Evolutionary conservation across 2,329 filamentous ascomycete species (phyloP).

Genomic region (Penicillium hordei): DNA sequence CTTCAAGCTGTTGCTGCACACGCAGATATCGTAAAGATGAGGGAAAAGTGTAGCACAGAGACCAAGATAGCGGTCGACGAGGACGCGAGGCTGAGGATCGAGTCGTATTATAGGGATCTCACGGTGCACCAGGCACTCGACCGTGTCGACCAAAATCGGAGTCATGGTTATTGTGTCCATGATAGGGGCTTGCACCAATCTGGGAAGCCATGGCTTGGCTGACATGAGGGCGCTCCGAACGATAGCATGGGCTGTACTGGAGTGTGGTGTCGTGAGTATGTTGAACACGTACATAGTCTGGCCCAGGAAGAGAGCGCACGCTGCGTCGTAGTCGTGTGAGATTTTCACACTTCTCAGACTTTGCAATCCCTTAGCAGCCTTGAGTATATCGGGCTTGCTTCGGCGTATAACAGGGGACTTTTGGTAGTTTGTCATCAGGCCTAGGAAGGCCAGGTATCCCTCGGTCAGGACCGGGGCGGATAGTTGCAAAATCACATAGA

Average conservation of each 20-base stretch:
- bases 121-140: slow-evolving; percentile 32
- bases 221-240: slow-evolving; percentile 30
- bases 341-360: slow-evolving; percentile 22
- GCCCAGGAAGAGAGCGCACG: slow-evolving; percentile 26
- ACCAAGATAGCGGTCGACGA: slow-evolving; percentile 33
- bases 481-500: slow-evolving; percentile 20
- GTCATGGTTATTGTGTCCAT: slow-evolving; percentile 32
- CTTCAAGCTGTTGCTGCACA: slow-evolving; percentile 23
- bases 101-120: slow-evolving; percentile 34
- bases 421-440: slow-evolving; percentile 26
- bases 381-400: slow-evolving; percentile 20
- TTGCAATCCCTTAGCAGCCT: slow-evolving; percentile 24
- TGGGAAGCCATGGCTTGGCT: slow-evolving; percentile 29
- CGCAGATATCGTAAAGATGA: slow-evolving; percentile 35
- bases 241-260: slow-evolving; percentile 27
- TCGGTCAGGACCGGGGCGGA: slow-evolving; percentile 21
- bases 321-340: slow-evolving; percentile 24
- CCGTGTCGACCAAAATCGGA: slow-evolving; percentile 34
- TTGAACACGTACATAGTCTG: slow-evolving; percentile 33
- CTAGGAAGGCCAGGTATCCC: slow-evolving; percentile 25
- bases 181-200: slow-evolving; percentile 24
- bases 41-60: slow-evolving; percentile 32
- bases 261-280: slow-evolving; percentile 27
- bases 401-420: slow-evolving; percentile 22
- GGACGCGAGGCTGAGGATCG: slow-evolving; percentile 14